Base-by-base conservation (phyloP, 73 alveolate species). In the Paramecium pentaurelia region DNA sequence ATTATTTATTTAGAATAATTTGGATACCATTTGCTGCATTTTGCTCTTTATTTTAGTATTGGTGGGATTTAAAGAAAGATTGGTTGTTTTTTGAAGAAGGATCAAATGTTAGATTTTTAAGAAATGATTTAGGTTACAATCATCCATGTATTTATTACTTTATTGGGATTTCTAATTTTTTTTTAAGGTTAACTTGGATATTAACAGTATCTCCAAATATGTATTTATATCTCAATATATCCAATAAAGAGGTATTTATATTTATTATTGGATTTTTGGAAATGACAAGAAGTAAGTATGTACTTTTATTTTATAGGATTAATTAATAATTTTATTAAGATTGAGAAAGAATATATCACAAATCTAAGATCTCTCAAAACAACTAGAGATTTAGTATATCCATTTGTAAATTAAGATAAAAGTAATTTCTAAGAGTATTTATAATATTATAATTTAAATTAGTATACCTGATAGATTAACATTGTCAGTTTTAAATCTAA, bases 21-120 rank as follows among this genome's bases (percentile, higher is more conserved):
- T 80, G 91, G 91, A 80, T 80, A 9, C 77, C 75, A 18, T 60
- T 36, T 22, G 91, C 91, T 44, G 71, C 58, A 45, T n/a, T 22
- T 80, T n/a, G 54, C 0, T 80, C 91, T 27, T n/a, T 80, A 2
- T 18, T 28, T 25, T 49, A 80, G 49, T 80, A 12, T 25, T 80
- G 91, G 91, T 80, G 91, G 91, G 91, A 80, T 25, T 36, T 80
- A 20, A 80, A 80, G 16, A 80, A 80, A 80, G 91, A 80, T 45
- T 80, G 71, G 71, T 28, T 80, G 49, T 80, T 80, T 36, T 80
- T 80, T 80, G 91, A 80, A 14, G 18, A 42, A 45, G 73, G 73
- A 10, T 45, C 91, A 2, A 80, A 80, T 32, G 34, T 80, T 12
- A 80, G 73, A 80, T 80, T 80, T 80, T 27, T 80, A 49, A 80